These are phyloP conservation scores for Kodamaea hsintzibuensis DNA, from an alignment of 805 yeast genomes.

Conservation along the genomic window DNA sequence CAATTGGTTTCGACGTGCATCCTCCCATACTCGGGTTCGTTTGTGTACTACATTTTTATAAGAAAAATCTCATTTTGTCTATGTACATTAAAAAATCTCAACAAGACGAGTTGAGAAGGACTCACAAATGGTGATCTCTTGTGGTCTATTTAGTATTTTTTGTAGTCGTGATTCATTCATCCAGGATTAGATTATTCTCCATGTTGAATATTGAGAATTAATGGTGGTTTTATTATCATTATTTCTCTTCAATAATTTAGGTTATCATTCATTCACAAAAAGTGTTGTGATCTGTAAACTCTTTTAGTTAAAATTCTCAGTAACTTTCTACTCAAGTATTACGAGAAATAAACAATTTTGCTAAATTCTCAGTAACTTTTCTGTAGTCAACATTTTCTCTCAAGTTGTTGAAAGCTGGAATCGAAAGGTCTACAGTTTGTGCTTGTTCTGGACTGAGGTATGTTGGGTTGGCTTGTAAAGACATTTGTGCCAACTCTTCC, in stretches of 20 bases:
- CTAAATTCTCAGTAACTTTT: conserved; percentile 18
- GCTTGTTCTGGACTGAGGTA: conserved; percentile 4
- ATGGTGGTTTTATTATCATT: background rate
- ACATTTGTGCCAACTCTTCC: conserved; percentile 22
- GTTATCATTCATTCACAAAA: too few relatives aligned
- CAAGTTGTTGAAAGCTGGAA: conserved; percentile 28
- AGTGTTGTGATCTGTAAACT: too few relatives aligned
- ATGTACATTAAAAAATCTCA: background rate
- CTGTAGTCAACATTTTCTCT: conserved; percentile 31
- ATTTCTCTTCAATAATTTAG: too few relatives aligned
- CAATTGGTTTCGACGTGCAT: conserved; percentile 22
- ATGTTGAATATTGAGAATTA: too few relatives aligned
- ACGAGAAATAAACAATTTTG: conserved; percentile 8
- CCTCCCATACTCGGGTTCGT: conserved; percentile 21
- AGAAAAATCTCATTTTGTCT: conserved; percentile 1
- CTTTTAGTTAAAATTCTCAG: too few relatives aligned
- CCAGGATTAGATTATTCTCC: too few relatives aligned
- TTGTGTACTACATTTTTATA: background rate
- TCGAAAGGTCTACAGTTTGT: conserved; percentile 16
- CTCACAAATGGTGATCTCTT: background rate
- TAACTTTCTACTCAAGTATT: background rate
- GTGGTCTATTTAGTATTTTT: background rate
- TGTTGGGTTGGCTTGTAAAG: conserved; percentile 19
- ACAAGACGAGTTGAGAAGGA: background rate
- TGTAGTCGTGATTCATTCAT: background rate